These are phyloP conservation scores for Lenwebbia sp. DNA, from an alignment of 345 rosid genomes.

Conservation along the genomic window DNA sequence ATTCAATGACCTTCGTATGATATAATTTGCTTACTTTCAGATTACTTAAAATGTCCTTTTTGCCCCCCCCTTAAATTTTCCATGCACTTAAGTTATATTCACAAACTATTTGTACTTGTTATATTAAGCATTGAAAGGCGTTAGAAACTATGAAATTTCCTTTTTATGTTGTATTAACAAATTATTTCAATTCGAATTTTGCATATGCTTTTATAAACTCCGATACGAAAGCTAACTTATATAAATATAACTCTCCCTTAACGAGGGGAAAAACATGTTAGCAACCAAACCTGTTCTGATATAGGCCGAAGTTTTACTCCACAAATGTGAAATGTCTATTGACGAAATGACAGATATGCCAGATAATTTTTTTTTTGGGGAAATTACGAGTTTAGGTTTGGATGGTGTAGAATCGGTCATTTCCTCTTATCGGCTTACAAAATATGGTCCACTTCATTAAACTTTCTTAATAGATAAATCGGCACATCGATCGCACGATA, in stretches of 20 bases:
- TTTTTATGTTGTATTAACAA: background rate
- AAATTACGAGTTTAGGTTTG: background rate
- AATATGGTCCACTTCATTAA: background rate
- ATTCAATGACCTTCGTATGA: background rate
- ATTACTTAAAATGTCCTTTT: background rate
- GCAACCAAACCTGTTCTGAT: background rate
- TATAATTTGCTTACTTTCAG: too few species aligned
- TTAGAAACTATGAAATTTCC: background rate
- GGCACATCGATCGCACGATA: accelerated
- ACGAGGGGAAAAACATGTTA: background rate
- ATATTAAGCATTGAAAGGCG: background rate
- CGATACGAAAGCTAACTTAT: background rate
- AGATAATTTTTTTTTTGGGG: too few species aligned
- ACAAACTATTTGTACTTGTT: accelerated
- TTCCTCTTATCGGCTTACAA: background rate
- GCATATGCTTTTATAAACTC: background rate
- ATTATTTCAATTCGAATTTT: background rate
- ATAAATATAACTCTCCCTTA: background rate
- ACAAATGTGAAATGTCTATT: background rate
- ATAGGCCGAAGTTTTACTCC: background rate
- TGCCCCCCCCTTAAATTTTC: background rate
- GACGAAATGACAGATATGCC: background rate
- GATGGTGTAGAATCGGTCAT: too few species aligned
- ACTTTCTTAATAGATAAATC: background rate
- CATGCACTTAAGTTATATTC: background rate